phyloP scores from a whole-genome alignment of 768 basidiomycete species.

The Leucogyrophana mollusca region DNA sequence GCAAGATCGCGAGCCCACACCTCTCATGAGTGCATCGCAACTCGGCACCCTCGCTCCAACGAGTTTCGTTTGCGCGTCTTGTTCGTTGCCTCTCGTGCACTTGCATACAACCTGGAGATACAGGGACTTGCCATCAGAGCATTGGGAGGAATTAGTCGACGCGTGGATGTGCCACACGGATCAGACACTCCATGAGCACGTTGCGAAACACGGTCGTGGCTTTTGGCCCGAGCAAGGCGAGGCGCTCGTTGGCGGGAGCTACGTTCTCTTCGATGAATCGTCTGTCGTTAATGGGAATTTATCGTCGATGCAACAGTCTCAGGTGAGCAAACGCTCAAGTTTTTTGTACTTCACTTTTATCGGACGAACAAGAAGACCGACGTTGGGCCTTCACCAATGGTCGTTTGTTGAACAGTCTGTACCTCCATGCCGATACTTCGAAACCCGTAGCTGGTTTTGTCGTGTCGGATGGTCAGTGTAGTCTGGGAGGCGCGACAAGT shows the following conservation, averaged over 20 bases:
- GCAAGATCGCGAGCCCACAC: constrained; percentile 33
- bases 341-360: constrained; percentile 5
- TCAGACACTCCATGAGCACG: constrained; percentile 74
- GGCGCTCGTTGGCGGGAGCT: constrained; percentile 88
- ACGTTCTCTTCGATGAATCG: constrained; percentile 72
- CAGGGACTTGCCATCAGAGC: constrained; percentile 89
- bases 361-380: constrained; percentile 93
- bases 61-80: constrained; percentile 75
- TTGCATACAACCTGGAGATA: constrained; percentile 51
- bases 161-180: constrained; percentile 98
- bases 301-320: constrained; percentile 31
- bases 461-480: constrained; percentile 19
- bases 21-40: constrained; percentile 71
- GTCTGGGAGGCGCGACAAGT: constrained; percentile 30
- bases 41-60: constrained; percentile 54
- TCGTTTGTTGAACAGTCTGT: constrained; percentile 30
- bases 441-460: constrained; percentile 65
- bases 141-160: constrained; percentile 97
- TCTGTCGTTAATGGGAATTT: constrained; percentile 41
- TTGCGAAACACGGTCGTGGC: constrained; percentile 50
- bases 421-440: constrained; percentile 21
- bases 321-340: constrained; percentile 49
- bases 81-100: constrained; percentile 69
- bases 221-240: constrained; percentile 78
- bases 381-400: constrained; percentile 74